These are phyloP conservation scores for Wickerhamomyces bisporus DNA, from an alignment of 805 yeast genomes.

Conservation along the genomic window DNA sequence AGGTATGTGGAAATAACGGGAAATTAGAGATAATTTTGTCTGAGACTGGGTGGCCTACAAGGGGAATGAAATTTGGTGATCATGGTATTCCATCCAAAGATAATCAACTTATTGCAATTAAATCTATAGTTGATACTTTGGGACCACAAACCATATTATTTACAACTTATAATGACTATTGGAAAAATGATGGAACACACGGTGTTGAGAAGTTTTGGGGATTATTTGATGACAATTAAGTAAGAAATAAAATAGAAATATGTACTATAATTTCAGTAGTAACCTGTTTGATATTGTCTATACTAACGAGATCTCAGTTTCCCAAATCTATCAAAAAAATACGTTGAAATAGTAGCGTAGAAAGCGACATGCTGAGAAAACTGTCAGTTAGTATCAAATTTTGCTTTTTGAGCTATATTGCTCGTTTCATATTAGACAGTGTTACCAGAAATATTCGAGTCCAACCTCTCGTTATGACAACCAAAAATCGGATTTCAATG, in stretches of 20 bases:
- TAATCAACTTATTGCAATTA: conserved; percentile 57
- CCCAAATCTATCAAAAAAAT: too few relatives aligned
- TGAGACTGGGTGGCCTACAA: conserved; percentile 64
- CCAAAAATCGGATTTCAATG: background rate
- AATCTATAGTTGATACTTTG: conserved; percentile 44
- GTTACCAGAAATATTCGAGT: too few relatives aligned
- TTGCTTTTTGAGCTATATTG: too few relatives aligned
- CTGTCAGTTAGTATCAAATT: too few relatives aligned
- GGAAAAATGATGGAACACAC: conserved; percentile 44
- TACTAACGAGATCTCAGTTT: too few relatives aligned
- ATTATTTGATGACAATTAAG: conserved; percentile 3
- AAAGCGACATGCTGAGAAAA: too few relatives aligned
- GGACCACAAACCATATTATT: conserved; percentile 56
- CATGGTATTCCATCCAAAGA: conserved; percentile 47
- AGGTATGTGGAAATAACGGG: conserved; percentile 37
- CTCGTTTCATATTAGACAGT: too few relatives aligned
- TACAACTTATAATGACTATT: conserved; percentile 64
- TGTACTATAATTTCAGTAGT: too few relatives aligned
- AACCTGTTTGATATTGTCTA: too few relatives aligned
- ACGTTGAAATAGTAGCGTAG: too few relatives aligned
- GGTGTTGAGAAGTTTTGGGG: conserved; percentile 14
- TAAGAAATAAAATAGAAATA: too few relatives aligned
- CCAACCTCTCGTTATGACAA: too few relatives aligned
- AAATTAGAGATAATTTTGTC: conserved; percentile 42
- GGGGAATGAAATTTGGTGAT: conserved; percentile 38